Evolutionary conservation across 306 rosid species (phyloP).

Genomic region (Macrotyloma uniflorum): DNA sequence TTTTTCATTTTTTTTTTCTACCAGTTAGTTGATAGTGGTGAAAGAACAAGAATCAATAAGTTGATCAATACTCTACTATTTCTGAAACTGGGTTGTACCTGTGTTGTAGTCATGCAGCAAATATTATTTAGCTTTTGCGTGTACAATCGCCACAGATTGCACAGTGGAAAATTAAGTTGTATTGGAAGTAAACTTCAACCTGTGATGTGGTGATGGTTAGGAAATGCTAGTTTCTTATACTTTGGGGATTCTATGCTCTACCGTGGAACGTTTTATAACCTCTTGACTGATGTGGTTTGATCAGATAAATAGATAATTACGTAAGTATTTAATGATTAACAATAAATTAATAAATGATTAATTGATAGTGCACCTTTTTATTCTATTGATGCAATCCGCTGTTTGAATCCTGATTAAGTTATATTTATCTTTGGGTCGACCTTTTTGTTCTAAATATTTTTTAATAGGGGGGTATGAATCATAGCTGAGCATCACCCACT

Average conservation of each 20-base stretch:
- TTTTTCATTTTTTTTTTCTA: not conserved
- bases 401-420: not conserved
- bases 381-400: not conserved
- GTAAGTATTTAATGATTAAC: not conserved
- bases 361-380: not conserved
- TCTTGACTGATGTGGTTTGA: not conserved
- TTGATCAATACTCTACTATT: not conserved
- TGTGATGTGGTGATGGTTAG: too few relatives aligned
- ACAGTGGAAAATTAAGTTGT: not conserved
- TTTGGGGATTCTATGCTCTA: not conserved
- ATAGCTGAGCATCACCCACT: slow-evolving; percentile 48
- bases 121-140: not conserved
- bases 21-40: not conserved
- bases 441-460: not conserved
- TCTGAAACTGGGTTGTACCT: not conserved
- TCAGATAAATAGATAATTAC: not conserved
- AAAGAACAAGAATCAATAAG: slow-evolving; percentile 2
- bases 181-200: too few relatives aligned
- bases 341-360: not conserved
- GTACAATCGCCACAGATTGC: not conserved
- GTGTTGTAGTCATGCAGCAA: not conserved
- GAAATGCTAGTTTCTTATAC: not conserved
- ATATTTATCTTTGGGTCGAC: not conserved
- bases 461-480: slow-evolving; percentile 18
- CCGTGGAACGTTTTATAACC: not conserved